Base-by-base conservation (phyloP, 78 protist species). In the Emiliania huxleyi region DNA sequence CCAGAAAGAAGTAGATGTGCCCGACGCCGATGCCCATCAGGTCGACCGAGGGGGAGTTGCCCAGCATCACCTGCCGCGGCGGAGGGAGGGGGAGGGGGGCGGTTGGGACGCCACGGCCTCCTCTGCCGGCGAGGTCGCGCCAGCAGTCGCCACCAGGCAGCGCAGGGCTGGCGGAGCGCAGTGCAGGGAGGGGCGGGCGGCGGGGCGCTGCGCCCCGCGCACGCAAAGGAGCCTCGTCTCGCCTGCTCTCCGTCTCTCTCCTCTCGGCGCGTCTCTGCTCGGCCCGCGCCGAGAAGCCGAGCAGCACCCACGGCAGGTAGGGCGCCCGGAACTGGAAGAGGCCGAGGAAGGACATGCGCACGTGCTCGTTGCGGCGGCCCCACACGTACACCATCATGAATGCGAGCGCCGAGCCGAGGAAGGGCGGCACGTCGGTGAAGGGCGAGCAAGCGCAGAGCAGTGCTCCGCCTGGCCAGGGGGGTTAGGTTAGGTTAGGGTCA, bases 341-440 rank as follows among this genome's bases (percentile, higher is more conserved):
- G n/a, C 94, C 95, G 33, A 96, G 46, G 55, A 96, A 93, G 73
- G 38, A 42, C 96, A 96, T 91, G 45, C 84, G 95, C 43, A 85
- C 40, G 43, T 89, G 0, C 25, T 52, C 85, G 84, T 81, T 90
- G 1, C 92, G 85, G 2, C 95, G 93, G 8, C 85, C 91, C 97
- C 97, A 96, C 37, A 96, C 94, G 48, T 96, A 96, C 22, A 94
- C 95, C 91, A 96, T 94, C 97, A 93, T 91, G 56, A 90, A 93
- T 1, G 96, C 90, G 29, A 96, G 94, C 26, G 95, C 83, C n/a
- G 69, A 83, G 44, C 97, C 97, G n/a, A 95, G 93, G 43, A 94
- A 95, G 1, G 37, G 81, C 8, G 81, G 73, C 21, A 48, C 23
- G 48, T 52, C 21, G 56, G 48, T 38, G 48, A 92, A 91, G n/a